Conservation (phyloP, 2,329 filamentous ascomycete genomes). For the Trichoderma breve region DNA sequence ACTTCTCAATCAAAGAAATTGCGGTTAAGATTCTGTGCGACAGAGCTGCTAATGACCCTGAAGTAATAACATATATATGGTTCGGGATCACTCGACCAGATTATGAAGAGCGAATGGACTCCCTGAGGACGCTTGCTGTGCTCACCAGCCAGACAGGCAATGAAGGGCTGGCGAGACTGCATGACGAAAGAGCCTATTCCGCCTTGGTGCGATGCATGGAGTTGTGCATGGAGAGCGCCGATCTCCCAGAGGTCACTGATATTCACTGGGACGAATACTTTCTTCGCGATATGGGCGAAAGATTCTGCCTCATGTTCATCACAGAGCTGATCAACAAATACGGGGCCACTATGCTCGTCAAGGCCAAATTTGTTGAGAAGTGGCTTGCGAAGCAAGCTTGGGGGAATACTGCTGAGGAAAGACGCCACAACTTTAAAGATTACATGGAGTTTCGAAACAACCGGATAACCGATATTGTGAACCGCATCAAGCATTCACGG, state of each 20-base stretch:
- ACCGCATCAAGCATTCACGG: slow-evolving; percentile 46
- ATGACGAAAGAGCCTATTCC: slow-evolving; percentile 50
- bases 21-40: slow-evolving; percentile 59
- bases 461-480: slow-evolving; percentile 52
- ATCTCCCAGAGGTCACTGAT: slow-evolving; percentile 53
- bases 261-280: slow-evolving; percentile 61
- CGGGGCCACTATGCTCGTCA: slow-evolving; percentile 55
- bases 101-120: slow-evolving; percentile 58
- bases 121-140: slow-evolving; percentile 55
- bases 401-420: slow-evolving; percentile 54
- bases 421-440: slow-evolving; percentile 51
- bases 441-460: slow-evolving; percentile 53
- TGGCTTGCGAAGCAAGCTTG: slow-evolving; percentile 76
- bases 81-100: slow-evolving; percentile 58
- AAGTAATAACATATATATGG: slow-evolving; percentile 51
- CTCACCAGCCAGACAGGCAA: slow-evolving; percentile 44
- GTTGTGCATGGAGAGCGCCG: slow-evolving; percentile 49
- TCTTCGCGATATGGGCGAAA: slow-evolving; percentile 60
- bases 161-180: slow-evolving; percentile 45
- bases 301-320: slow-evolving; percentile 58
- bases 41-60: slow-evolving; percentile 57
- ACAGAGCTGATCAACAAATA: slow-evolving; percentile 59
- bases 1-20: slow-evolving; percentile 68
- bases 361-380: slow-evolving; percentile 65
- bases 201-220: slow-evolving; percentile 62